These are phyloP conservation scores for Hansenula anomala DNA, from an alignment of 1,139 yeast genomes.

Conservation along the genomic window DNA sequence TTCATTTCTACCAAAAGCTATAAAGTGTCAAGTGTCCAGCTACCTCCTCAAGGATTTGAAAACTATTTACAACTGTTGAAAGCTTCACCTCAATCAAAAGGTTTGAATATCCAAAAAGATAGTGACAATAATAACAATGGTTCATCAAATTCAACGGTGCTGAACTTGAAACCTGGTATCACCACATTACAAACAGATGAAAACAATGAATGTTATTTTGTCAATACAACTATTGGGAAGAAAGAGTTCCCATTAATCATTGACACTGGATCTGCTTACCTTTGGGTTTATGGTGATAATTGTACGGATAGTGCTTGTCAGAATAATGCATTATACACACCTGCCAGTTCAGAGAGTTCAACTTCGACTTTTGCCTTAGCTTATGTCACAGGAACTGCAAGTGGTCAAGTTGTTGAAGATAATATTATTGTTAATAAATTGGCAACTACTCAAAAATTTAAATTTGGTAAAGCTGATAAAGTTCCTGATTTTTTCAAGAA, in stretches of 20 bases:
- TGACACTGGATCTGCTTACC: constrained; percentile 63
- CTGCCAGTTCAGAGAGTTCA: constrained; percentile 20
- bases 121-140: too few species aligned
- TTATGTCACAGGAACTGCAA: constrained; percentile 52
- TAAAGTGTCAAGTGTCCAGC: neutral
- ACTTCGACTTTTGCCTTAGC: constrained; percentile 37
- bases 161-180: constrained; percentile 23
- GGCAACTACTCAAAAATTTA: constrained; percentile 33
- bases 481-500: constrained; percentile 51
- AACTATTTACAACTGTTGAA: neutral
- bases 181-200: constrained; percentile 23
- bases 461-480: constrained; percentile 48
- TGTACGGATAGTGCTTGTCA: constrained; percentile 46
- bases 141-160: constrained; percentile 4
- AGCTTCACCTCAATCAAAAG: neutral
- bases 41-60: neutral
- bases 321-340: constrained; percentile 29
- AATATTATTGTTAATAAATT: constrained; percentile 38
- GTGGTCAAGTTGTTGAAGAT: constrained; percentile 41
- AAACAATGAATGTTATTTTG: constrained; percentile 28
- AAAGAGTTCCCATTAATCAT: constrained; percentile 45
- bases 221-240: constrained; percentile 32
- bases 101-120: too few species aligned
- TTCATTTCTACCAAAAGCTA: neutral
- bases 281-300: constrained; percentile 56